Evolutionary conservation across 768 basidiomycete species (phyloP).

Genomic region (Suillus cothurnatus): DNA sequence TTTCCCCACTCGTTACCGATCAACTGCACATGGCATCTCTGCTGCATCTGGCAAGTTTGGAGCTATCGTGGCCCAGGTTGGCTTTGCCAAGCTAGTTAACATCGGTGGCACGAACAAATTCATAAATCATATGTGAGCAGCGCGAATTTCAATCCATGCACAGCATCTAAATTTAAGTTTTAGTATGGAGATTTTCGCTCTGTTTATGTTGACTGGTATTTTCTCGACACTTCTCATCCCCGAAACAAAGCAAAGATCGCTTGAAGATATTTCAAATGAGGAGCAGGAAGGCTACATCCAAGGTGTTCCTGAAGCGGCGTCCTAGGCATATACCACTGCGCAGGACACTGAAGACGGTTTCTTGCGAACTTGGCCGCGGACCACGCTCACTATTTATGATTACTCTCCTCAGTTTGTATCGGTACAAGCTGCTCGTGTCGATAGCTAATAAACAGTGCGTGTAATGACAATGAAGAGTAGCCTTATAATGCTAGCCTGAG

Average conservation of each 20-base stretch:
- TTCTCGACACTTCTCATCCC: slow-evolving; percentile 80
- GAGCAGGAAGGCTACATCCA: slow-evolving; percentile 61
- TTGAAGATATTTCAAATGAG: slow-evolving; percentile 79
- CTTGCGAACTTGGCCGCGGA: neutral
- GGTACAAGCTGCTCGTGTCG: neutral
- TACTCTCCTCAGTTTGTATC: neutral
- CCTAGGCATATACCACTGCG: neutral
- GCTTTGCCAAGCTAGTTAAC: slow-evolving; percentile 67
- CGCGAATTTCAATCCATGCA: slow-evolving; percentile 3
- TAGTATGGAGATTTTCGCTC: slow-evolving; percentile 78
- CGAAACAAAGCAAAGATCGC: slow-evolving; percentile 68
- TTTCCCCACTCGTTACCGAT: slow-evolving; percentile 89
- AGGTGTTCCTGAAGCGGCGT: neutral
- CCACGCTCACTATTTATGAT: neutral
- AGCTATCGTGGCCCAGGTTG: slow-evolving; percentile 80
- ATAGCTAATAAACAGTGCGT: neutral
- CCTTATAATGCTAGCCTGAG: neutral
- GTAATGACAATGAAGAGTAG: neutral
- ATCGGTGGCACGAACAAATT: slow-evolving; percentile 66
- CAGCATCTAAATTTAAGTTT: slow-evolving; percentile 11
- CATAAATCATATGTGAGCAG: slow-evolving; percentile 67
- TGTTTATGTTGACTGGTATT: slow-evolving; percentile 87
- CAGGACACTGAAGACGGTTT: neutral
- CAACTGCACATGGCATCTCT: slow-evolving; percentile 82
- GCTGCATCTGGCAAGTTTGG: slow-evolving; percentile 85